Evolutionary conservation across 352 stramenopile species (phyloP), one percentile per base, ranked within the genome.

Genomic region (Globisporangium yorkense): DNA sequence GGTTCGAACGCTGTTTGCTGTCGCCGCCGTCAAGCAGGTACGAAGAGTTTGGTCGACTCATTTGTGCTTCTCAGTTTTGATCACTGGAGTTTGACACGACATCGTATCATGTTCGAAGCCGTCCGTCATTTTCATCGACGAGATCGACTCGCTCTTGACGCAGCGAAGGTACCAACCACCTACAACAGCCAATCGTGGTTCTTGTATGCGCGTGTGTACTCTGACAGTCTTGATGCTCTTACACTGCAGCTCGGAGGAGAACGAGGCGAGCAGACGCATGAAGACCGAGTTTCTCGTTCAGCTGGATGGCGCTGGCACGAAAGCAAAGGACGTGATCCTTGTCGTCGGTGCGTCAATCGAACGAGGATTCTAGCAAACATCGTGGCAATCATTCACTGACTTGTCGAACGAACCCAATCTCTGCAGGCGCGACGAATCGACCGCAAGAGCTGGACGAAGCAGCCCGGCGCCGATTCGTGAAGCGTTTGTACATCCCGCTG

Each of bases 201-300:
- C 8, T 7, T 16, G 8, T 40, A 13, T 12, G 35, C 12, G 27
- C 16, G 20, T 51, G 29, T 53, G n/a, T 31, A 51, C 18, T 13
- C n/a, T 55, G 18, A 54, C 6, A 45, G 10, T 10, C 40, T 45
- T 24, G 9, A 16, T n/a, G 5, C 10, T 24, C 2, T 18, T 62
- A 1, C 16, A 48, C 20, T 52, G 49, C 51, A 94, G 85, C 39
- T 92, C 89, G 0, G 94, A 98, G 67, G 97, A 99, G 63, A 98
- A 99, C 64, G 96, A 99, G 78, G 96, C 96, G 2, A 98, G 88
- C 72, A 70, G 96, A 29, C 74, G 96, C 21, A 98, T 99, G 66
- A 99, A 99, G 71, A 99, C 96, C 0, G 97, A 99, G 70, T 99
- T 99, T 73, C 75, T 99, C 3, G 96, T 99, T 1, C 96, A 99